Base-by-base conservation (phyloP, 1,284 basidiomycete genomes). In the Wolfiporia cocos region DNA sequence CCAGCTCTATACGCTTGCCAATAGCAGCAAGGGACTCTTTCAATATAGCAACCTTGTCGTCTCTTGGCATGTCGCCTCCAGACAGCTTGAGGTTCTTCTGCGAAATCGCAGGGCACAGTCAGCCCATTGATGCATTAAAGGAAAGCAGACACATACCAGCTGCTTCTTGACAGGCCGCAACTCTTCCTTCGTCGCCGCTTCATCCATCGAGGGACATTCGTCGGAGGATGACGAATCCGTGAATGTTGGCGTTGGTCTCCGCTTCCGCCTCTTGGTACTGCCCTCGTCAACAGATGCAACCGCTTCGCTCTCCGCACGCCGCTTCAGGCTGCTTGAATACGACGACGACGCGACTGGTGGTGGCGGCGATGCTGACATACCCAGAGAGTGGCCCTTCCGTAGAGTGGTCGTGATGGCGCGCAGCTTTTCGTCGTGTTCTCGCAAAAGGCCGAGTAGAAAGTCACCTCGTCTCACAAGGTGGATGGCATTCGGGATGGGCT, bases 391-490 rank as follows among this genome's bases (percentile, higher is more conserved):
- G 45, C 76, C 74, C 64, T 78, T 81, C 51, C 69, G 76, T 52
- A 85, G 67, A 50, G 78, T 82, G 58, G 71, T 81, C 66, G 90
- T 86, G 57, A 88, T 85, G 55, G 86, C 82, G 54, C 85, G 80
- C 57, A 92, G 70, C 71, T 92, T 92, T 73, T 95, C 92, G 56
- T 92, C 87, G 66, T 93, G 86, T 63, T 98, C 94, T 41, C 88
- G 81, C 52, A 99, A 73, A 51, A 94, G 74, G 47, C 92, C 79
- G 50, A 92, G 73, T 47, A 99, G 76, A 66, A 95, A 99, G 65
- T 99, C 96, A 24, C 93, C 94, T 42, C 96, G 81, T 37, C 96
- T 87, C 32, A 97, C 95, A 32, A 99, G 85, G 64, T 99, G 96
- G 47, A 99, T 95, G 17, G 93, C 91, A 53, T 92, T 94, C 14